These are phyloP conservation scores for Puccinia horiana DNA, from an alignment of 1,284 basidiomycete species.

Conservation along the genomic window DNA sequence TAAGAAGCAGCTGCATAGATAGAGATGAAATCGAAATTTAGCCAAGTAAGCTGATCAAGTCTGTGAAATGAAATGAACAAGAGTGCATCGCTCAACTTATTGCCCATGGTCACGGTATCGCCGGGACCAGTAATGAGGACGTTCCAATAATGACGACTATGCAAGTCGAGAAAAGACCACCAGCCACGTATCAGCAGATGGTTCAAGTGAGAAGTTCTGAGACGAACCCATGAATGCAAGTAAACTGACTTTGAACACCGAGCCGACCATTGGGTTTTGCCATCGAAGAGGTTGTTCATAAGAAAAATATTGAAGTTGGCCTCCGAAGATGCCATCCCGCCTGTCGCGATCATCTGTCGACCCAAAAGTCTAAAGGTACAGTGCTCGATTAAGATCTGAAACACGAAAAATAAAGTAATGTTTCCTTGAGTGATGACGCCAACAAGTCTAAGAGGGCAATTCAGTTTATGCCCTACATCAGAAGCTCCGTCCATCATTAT, in stretches of 20 bases:
- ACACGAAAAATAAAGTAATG: background rate
- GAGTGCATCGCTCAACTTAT: slow-evolving; percentile 31
- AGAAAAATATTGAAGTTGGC: background rate
- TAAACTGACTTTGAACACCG: slow-evolving; percentile 13
- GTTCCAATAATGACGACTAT: slow-evolving; percentile 39
- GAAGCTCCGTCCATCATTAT: slow-evolving; percentile 23
- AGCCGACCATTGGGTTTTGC: slow-evolving; percentile 31
- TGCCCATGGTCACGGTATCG: slow-evolving; percentile 37
- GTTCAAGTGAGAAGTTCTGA: background rate
- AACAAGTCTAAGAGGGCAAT: background rate
- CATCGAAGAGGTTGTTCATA: slow-evolving; percentile 37
- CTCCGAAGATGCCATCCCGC: background rate
- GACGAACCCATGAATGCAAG: background rate
- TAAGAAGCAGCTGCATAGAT: slow-evolving; percentile 42
- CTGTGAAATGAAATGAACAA: background rate
- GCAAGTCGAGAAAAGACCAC: background rate
- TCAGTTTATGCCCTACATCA: background rate
- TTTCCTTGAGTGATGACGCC: background rate
- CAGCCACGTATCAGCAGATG: background rate
- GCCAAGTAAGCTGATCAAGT: background rate
- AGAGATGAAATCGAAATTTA: background rate
- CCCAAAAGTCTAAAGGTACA: slow-evolving; percentile 45
- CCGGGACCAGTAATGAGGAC: slow-evolving; percentile 13
- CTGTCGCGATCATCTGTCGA: slow-evolving; percentile 38
- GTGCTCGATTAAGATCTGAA: slow-evolving; percentile 43